Percentiles rank a stretch among this genome's conserved stretches.
phyloP scores from a whole-genome alignment of 345 rosid genomes.

The Lagerstroemia speciosa region DNA sequence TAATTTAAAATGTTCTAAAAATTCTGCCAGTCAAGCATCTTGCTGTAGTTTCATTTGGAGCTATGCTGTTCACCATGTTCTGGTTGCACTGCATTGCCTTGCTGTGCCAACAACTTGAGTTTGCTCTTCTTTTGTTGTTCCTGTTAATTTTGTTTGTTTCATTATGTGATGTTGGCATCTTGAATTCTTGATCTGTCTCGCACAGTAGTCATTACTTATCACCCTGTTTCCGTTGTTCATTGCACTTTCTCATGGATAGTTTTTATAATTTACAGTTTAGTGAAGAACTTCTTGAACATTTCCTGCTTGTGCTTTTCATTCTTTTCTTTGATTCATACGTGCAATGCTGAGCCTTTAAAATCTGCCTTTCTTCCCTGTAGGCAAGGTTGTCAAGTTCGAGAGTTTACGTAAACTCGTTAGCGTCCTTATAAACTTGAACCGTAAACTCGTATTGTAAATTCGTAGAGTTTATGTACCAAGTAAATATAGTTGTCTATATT shows the following conservation, averaged over 20 bases:
- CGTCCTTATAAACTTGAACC: no score
- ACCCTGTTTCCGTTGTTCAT: not conserved
- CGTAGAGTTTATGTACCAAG: no score
- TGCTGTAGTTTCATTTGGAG: no score
- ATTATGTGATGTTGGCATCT: not conserved
- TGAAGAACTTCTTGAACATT: not conserved
- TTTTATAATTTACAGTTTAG: not conserved
- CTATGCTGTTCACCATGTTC: no score
- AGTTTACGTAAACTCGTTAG: no score
- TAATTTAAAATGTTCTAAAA: no score
- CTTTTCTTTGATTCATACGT: not conserved
- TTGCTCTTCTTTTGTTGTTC: not conserved
- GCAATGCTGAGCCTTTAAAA: not conserved
- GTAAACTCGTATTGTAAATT: no score
- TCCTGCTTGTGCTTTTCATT: not conserved
- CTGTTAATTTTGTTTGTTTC: not conserved
- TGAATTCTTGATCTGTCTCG: not conserved
- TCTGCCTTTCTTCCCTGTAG: no score
- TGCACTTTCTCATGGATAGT: not conserved
- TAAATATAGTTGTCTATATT: no score
- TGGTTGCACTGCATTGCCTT: no score
- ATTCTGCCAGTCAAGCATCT: not conserved
- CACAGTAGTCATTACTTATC: not conserved
- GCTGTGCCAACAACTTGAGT: no score
- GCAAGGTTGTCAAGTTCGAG: no score